Conservation (phyloP, 805 yeast species). For the Cyberlindnera mississippiensis region DNA sequence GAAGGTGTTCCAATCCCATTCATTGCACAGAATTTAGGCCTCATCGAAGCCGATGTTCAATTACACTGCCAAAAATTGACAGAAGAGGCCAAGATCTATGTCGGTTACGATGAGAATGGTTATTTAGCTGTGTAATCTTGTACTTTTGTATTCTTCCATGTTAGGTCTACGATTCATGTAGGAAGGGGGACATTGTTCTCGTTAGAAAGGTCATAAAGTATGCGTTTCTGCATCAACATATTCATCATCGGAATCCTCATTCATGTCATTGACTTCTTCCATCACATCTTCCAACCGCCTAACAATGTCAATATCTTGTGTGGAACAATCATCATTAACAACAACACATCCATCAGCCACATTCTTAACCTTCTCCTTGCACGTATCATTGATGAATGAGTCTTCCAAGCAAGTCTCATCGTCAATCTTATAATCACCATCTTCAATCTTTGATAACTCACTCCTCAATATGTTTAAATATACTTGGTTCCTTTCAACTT, state of each 20-base stretch:
- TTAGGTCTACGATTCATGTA: too few relatives aligned
- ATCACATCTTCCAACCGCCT: constrained; percentile 1
- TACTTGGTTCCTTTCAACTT: constrained; percentile 41
- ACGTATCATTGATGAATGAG: constrained; percentile 25
- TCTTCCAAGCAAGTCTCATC: constrained; percentile 23
- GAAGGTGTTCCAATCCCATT: constrained; percentile 73
- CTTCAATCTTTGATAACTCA: constrained; percentile 9
- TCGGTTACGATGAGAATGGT: constrained; percentile 64
- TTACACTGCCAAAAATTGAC: constrained; percentile 49
- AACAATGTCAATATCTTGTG: constrained; percentile 1
- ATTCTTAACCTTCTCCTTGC: too few relatives aligned
- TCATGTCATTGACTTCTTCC: too few relatives aligned
- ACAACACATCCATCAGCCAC: constrained; percentile 1
- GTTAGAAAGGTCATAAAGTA: constrained; percentile 1
- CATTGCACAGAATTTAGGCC: constrained; percentile 52
- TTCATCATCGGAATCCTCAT: constrained; percentile 1
- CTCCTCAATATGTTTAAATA: constrained; percentile 35
- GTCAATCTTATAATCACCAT: constrained; percentile 9
- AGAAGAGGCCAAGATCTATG: constrained; percentile 66
- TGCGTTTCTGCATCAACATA: constrained; percentile 10
- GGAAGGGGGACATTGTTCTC: constrained; percentile 1
- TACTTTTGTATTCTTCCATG: too few relatives aligned
- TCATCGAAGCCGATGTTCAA: constrained; percentile 46
- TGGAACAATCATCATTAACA: constrained; percentile 4
- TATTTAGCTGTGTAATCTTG: constrained; percentile 46